A percentile compares a stretch with the other conserved stretches of the same genome.
Evolutionary conservation across 352 stramenopile genomes (phyloP).

Genomic region (Pythium vanterpoolii): DNA sequence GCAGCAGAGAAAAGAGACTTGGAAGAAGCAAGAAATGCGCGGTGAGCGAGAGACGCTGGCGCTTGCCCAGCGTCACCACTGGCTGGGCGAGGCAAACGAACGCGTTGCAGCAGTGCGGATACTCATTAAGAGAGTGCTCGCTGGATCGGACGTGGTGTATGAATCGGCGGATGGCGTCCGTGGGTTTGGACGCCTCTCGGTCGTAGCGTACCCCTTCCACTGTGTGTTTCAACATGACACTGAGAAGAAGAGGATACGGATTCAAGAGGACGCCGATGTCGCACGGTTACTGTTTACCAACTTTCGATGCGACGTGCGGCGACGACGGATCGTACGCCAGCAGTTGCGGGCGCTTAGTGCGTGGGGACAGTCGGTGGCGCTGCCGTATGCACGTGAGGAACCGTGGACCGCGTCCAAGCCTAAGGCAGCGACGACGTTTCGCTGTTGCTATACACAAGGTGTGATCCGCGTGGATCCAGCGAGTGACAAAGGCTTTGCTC

Average conservation of each 20-base stretch:
- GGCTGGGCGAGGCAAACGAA: slow-evolving; percentile 30
- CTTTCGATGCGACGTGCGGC: slow-evolving; percentile 28
- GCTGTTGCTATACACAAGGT: slow-evolving; percentile 1
- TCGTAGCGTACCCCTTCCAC: slow-evolving; percentile 41
- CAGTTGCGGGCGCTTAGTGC: slow-evolving; percentile 31
- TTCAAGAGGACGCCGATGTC: slow-evolving; percentile 33
- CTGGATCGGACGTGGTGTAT: slow-evolving; percentile 48
- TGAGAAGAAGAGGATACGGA: slow-evolving; percentile 9
- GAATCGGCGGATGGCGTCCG: slow-evolving; percentile 1
- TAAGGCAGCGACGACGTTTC: neutral
- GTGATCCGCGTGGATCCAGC: neutral
- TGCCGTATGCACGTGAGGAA: slow-evolving; percentile 9
- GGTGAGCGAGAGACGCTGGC: neutral
- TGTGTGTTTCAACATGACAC: slow-evolving; percentile 41
- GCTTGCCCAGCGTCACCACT: slow-evolving; percentile 23
- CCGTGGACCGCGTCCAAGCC: neutral
- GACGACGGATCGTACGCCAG: slow-evolving; percentile 28
- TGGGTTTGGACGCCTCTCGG: slow-evolving; percentile 43
- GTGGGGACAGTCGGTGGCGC: neutral
- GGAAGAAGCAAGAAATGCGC: too few species aligned
- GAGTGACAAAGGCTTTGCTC: neutral
- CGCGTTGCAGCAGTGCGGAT: slow-evolving; percentile 30
- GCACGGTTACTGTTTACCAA: slow-evolving; percentile 27
- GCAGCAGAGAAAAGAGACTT: too few species aligned
- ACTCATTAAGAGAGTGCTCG: slow-evolving; percentile 24